Percentiles rank a stretch among this genome's conserved stretches.
Conservation (phyloP, 305 asterid species). For the Fraxinus sp. region DNA sequence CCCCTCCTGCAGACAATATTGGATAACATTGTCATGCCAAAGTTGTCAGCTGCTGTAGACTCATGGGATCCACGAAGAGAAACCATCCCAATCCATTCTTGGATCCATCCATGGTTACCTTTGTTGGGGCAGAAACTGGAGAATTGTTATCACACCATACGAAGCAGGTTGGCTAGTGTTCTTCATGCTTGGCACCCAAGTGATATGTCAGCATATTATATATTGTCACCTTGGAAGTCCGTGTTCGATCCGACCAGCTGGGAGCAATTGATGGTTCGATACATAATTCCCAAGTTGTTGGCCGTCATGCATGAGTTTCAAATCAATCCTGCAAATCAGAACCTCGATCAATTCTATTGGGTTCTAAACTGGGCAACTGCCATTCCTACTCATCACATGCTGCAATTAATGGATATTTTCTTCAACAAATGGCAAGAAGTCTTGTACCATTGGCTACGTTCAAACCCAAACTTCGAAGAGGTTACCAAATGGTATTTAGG, state of each 20-base stretch:
- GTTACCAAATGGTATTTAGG: constrained; percentile 50
- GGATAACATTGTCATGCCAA: constrained; percentile 65
- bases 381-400: constrained; percentile 67
- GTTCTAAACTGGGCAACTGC: constrained; percentile 51
- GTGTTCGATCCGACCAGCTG: constrained; percentile 87
- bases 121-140: constrained; percentile 73
- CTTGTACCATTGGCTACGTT: constrained; percentile 50
- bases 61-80: constrained; percentile 93
- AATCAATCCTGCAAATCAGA: constrained; percentile 79
- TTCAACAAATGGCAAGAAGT: constrained; percentile 78
- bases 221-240: constrained; percentile 82
- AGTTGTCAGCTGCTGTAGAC: constrained; percentile 72
- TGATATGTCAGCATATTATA: constrained; percentile 75
- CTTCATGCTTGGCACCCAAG: constrained; percentile 97
- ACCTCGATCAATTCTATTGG: constrained; percentile 70
- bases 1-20: constrained; percentile 61
- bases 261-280: constrained; percentile 85
- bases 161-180: constrained; percentile 68
- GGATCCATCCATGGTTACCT: constrained; percentile 97
- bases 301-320: constrained; percentile 76
- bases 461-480: constrained; percentile 48
- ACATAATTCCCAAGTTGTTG: constrained; percentile 71
- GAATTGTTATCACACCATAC: constrained; percentile 74
- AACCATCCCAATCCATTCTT: constrained; percentile 75
- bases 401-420: constrained; percentile 53